Conservation (phyloP, 495 filamentous ascomycete genomes). For the Bryoglossum gracile region DNA sequence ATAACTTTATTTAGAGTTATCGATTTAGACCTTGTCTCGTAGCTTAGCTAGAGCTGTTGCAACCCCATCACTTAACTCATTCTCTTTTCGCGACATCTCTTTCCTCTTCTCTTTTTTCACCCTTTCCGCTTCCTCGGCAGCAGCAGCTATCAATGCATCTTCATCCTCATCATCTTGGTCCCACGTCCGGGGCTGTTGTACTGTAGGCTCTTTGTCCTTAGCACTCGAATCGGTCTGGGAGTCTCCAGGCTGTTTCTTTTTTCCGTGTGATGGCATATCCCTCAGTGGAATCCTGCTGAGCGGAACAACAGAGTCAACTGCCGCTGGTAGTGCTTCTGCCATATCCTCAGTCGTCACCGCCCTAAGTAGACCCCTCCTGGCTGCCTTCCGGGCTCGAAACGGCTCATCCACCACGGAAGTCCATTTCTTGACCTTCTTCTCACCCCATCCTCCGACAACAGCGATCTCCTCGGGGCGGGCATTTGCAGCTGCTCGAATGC, state of each 20-base stretch:
- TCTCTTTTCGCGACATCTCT: conserved; percentile 22
- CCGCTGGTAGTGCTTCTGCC: not conserved
- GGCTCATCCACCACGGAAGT: conserved; percentile 72
- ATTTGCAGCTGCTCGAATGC: conserved; percentile 77
- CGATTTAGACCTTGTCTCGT: conserved; percentile 27
- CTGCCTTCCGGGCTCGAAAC: conserved; percentile 66
- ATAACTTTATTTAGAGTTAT: not conserved
- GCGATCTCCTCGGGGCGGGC: conserved; percentile 77
- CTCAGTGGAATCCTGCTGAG: conserved; percentile 31
- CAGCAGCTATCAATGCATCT: conserved; percentile 40
- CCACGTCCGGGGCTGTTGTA: conserved; percentile 15
- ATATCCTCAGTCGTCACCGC: conserved; percentile 22
- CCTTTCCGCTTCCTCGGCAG: conserved; percentile 30
- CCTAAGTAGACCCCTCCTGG: conserved; percentile 38
- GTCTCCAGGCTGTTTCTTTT: not conserved
- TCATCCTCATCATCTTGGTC: conserved; percentile 42
- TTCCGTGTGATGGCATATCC: conserved; percentile 17
- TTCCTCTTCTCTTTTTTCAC: conserved; percentile 25
- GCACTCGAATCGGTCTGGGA: not conserved
- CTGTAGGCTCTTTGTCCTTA: not conserved
- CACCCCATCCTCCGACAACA: conserved; percentile 82
- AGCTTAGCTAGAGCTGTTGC: conserved; percentile 47
- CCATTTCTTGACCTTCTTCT: conserved; percentile 88
- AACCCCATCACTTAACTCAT: conserved; percentile 43
- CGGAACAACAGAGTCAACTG: conserved; percentile 33